A percentile compares a stretch with the other conserved stretches of the same genome.
These are phyloP conservation scores for Suhomyces guaymorum DNA, from an alignment of 1,139 yeast genomes.

Conservation along the genomic window DNA sequence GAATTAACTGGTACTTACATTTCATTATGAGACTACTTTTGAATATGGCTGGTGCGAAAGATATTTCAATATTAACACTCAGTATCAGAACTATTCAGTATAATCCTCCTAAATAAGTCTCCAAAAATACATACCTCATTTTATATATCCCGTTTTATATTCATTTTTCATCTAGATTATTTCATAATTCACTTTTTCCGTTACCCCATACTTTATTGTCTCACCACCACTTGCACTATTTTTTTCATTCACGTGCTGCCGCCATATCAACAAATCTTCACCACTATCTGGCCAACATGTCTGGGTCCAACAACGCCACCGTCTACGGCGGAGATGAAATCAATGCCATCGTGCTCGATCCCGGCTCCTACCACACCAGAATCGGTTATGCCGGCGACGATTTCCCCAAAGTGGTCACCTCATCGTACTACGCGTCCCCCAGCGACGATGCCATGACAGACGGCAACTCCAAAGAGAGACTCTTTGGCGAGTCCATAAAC, in stretches of 20 bases:
- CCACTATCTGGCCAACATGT: slow-evolving; percentile 14
- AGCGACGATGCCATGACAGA: slow-evolving; percentile 9
- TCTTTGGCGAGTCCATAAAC: slow-evolving; percentile 59
- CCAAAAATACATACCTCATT: no score
- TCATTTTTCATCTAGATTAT: no score
- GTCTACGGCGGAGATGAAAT: slow-evolving; percentile 73
- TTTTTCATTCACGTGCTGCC: not conserved
- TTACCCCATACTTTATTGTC: no score
- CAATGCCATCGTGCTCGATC: slow-evolving; percentile 87
- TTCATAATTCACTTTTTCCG: no score
- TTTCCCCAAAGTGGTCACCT: slow-evolving; percentile 73
- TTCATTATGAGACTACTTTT: no score
- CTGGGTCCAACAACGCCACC: slow-evolving; percentile 17
- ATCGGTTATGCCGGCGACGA: slow-evolving; percentile 96
- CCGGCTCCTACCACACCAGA: slow-evolving; percentile 82
- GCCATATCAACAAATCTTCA: slow-evolving; percentile 2
- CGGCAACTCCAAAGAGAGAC: slow-evolving; percentile 17
- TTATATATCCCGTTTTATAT: no score
- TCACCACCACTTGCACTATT: no score
- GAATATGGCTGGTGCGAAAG: no score
- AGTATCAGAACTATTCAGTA: no score
- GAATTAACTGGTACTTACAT: no score
- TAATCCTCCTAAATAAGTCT: no score
- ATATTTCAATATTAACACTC: no score
- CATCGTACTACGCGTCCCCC: slow-evolving; percentile 53